Evolutionary conservation across 192 early-diverging fungal genomes (phyloP).

Genomic region (Allomyces javanicus): DNA sequence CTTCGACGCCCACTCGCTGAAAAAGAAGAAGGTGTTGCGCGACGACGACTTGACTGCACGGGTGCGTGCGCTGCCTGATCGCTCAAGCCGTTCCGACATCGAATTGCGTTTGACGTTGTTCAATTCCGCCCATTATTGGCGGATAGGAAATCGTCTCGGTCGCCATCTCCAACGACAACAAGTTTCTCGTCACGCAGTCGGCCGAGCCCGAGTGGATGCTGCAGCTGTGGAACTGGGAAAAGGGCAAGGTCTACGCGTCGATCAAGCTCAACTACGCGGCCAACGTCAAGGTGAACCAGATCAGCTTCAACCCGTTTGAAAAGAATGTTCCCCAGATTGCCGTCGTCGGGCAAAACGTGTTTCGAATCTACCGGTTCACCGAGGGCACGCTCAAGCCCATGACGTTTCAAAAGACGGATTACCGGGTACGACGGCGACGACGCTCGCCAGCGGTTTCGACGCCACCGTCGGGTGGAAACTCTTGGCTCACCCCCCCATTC

Average conservation of each 20-base stretch:
- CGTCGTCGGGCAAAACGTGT: conserved; percentile 22
- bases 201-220: conserved; percentile 16
- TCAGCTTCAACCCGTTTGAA: conserved; percentile 27
- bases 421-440: conserved; percentile 11
- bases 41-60: conserved; percentile 3
- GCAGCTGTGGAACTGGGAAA: conserved; percentile 31
- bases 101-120: conserved; percentile 1
- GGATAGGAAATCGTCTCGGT: conserved; percentile 25
- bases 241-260: conserved; percentile 17
- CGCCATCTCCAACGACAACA: conserved; percentile 20
- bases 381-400: conserved; percentile 25
- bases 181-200: conserved; percentile 22
- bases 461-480: no score
- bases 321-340: conserved; percentile 17
- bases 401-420: conserved; percentile 23
- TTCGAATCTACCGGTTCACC: conserved; percentile 17
- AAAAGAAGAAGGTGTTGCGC: conserved; percentile 8
- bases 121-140: background rate
- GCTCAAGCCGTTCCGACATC: background rate
- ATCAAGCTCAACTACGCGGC: conserved; percentile 15
- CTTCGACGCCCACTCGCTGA: conserved; percentile 7
- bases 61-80: no score
- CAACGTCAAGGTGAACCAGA: conserved; percentile 20
- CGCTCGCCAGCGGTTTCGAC: background rate
- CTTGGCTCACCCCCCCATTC: background rate